Evolutionary conservation across 345 rosid species (phyloP).

Genomic region (Dipteronia sinensis): DNA sequence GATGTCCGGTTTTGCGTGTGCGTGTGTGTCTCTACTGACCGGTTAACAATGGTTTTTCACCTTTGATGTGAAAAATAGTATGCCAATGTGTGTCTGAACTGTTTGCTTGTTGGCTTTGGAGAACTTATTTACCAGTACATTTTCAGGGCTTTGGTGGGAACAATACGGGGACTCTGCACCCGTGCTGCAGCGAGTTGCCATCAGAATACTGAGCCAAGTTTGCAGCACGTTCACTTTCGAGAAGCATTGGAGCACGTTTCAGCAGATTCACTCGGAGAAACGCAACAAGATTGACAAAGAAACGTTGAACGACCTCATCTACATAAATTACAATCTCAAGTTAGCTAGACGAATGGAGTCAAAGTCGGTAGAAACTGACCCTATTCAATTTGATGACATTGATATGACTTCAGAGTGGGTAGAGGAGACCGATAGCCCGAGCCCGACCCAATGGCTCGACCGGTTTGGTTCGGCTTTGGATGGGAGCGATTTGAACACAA

Average conservation of each 20-base stretch:
- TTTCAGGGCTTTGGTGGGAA: conserved; percentile 94
- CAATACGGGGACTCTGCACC: conserved; percentile 93
- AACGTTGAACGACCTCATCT: conserved; percentile 58
- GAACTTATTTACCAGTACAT: neutral
- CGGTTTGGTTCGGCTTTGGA: conserved; percentile 76
- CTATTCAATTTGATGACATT: conserved; percentile 66
- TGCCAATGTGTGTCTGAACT: neutral
- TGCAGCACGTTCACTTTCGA: conserved; percentile 79
- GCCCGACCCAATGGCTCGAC: conserved; percentile 86
- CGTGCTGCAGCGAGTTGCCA: conserved; percentile 77
- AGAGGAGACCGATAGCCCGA: conserved; percentile 69
- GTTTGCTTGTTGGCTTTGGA: neutral
- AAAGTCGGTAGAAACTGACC: conserved; percentile 57
- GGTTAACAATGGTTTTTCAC: neutral
- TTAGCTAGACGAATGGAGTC: conserved; percentile 57
- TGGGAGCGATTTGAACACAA: conserved; percentile 77
- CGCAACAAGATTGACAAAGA: conserved; percentile 87
- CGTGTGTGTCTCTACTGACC: neutral
- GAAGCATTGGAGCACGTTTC: conserved; percentile 74
- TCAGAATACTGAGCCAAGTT: conserved; percentile 80
- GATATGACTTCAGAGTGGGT: conserved; percentile 98
- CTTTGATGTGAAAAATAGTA: neutral
- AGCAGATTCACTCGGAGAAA: conserved; percentile 83
- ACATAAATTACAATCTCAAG: conserved; percentile 76
- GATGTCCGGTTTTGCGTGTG: neutral